Evolutionary conservation across 75 land plant species (phyloP).

Genomic region (Azolla pinnata): DNA sequence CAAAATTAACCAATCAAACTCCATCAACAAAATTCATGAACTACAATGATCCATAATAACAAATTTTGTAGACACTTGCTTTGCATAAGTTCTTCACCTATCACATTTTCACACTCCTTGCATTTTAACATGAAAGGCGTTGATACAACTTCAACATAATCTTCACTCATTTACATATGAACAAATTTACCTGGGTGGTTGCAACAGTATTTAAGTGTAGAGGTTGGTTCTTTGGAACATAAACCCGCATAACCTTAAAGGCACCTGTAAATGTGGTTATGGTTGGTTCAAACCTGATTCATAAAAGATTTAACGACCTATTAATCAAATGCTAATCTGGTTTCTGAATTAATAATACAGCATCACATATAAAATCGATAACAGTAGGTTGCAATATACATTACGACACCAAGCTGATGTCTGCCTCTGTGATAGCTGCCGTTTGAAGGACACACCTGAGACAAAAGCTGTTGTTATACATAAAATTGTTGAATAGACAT

Average conservation of each 20-base stretch:
- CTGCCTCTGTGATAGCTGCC: neutral
- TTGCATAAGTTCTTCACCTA: neutral
- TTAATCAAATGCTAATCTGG: too few relatives aligned
- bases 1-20: neutral
- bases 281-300: constrained; percentile 57
- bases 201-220: constrained; percentile 47
- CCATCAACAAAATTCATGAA: neutral
- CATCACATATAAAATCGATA: neutral
- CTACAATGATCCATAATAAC: neutral
- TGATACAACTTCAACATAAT: neutral
- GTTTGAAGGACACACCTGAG: neutral
- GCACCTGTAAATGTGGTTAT: constrained; percentile 61
- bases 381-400: neutral
- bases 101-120: too few relatives aligned
- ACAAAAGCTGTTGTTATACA: too few relatives aligned
- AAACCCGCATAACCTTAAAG: constrained; percentile 52
- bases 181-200: constrained; percentile 40
- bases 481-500: too few relatives aligned
- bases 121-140: too few relatives aligned
- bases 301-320: neutral
- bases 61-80: neutral
- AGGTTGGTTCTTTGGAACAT: constrained; percentile 56
- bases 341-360: neutral
- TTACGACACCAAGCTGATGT: constrained; percentile 1
- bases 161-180: neutral